phyloP scores from a whole-genome alignment of 495 filamentous ascomycete genomes.

The Monascus purpureus region DNA sequence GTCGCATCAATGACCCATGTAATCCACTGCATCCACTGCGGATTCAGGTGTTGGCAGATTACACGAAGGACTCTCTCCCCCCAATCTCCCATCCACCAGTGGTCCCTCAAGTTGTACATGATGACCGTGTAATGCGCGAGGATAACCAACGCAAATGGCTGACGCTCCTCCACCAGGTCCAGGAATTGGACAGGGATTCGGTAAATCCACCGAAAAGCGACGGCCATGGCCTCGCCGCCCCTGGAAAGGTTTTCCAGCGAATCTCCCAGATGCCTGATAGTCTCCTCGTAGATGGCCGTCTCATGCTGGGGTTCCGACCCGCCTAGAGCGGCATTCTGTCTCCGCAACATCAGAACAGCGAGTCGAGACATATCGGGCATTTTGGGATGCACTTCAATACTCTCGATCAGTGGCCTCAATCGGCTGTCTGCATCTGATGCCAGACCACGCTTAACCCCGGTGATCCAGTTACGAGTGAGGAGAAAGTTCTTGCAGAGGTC shows the following conservation, averaged over 20 bases:
- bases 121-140: slow-evolving; percentile 38
- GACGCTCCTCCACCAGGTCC: slow-evolving; percentile 30
- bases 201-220: slow-evolving; percentile 35
- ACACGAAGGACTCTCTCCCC: slow-evolving; percentile 17
- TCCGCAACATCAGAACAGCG: slow-evolving; percentile 16
- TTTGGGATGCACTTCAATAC: slow-evolving; percentile 11
- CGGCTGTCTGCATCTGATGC: slow-evolving; percentile 23
- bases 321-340: slow-evolving; percentile 15
- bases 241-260: slow-evolving; percentile 19
- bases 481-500: slow-evolving; percentile 30
- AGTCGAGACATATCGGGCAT: slow-evolving; percentile 27
- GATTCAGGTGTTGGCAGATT: slow-evolving; percentile 16
- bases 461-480: slow-evolving; percentile 23
- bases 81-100: slow-evolving; percentile 41
- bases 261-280: slow-evolving; percentile 17
- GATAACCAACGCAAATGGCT: slow-evolving; percentile 40
- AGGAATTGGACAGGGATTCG: slow-evolving; percentile 37
- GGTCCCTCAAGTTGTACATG: slow-evolving; percentile 30
- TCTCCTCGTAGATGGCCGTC: slow-evolving; percentile 14
- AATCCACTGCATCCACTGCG: slow-evolving; percentile 19
- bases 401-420: slow-evolving; percentile 15
- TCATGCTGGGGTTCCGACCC: slow-evolving; percentile 5
- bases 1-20: slow-evolving; percentile 28
- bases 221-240: slow-evolving; percentile 21
- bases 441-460: slow-evolving; percentile 14